These are phyloP conservation scores for Acacia acuminata DNA, from an alignment of 306 rosid genomes.

Conservation along the genomic window DNA sequence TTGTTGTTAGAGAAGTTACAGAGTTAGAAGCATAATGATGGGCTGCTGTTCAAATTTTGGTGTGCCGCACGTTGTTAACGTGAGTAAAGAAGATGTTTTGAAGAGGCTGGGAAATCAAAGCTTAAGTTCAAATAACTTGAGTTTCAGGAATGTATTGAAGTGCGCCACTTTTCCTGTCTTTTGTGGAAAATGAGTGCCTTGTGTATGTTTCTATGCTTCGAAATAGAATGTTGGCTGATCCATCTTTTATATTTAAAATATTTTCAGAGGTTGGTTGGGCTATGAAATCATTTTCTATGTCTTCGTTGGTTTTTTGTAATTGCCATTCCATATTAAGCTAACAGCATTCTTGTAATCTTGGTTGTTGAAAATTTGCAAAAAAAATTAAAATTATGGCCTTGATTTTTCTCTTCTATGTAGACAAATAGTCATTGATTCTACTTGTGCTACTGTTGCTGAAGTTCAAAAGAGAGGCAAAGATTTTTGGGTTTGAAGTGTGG, in stretches of 20 bases:
- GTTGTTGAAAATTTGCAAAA: slow-evolving; percentile 8
- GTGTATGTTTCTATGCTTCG: slow-evolving; percentile 59
- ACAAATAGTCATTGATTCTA: slow-evolving; percentile 86
- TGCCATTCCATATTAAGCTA: not conserved
- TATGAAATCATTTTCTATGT: not conserved
- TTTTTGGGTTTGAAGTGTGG: no score
- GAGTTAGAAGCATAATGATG: slow-evolving; percentile 46
- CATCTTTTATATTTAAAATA: slow-evolving; percentile 83
- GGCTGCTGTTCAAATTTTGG: slow-evolving; percentile 52
- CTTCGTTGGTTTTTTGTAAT: not conserved
- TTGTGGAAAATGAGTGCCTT: slow-evolving; percentile 30
- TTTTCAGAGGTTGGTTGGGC: slow-evolving; percentile 87
- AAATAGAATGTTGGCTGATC: slow-evolving; percentile 91
- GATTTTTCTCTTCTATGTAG: slow-evolving; percentile 23
- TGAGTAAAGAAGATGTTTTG: slow-evolving; percentile 45
- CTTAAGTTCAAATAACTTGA: slow-evolving; percentile 34
- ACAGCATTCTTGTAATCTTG: slow-evolving; percentile 15
- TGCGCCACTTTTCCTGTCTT: slow-evolving; percentile 44
- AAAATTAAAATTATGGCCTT: not conserved
- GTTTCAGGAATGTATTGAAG: slow-evolving; percentile 49
- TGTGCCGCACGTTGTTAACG: slow-evolving; percentile 36
- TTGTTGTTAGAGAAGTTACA: slow-evolving; percentile 21
- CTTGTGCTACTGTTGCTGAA: slow-evolving; percentile 95
- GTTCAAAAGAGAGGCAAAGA: slow-evolving; percentile 91
- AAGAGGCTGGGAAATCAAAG: slow-evolving; percentile 44